Evolutionary conservation across 257 asterid species (phyloP).

Genomic region (Buddleja alternifolia): DNA sequence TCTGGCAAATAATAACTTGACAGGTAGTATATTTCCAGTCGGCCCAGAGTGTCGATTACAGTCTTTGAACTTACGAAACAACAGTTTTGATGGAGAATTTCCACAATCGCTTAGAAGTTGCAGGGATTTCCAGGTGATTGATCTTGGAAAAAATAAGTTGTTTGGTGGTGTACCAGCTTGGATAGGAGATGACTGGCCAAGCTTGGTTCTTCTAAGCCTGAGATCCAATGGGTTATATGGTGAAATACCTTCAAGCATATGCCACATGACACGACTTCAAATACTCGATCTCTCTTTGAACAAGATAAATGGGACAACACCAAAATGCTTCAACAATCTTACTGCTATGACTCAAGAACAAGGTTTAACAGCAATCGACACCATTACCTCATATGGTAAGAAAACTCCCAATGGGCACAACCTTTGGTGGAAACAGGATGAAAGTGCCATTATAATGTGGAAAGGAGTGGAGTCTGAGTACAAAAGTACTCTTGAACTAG

Average conservation of each 20-base stretch:
- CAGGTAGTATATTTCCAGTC: too few relatives aligned
- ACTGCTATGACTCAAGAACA: conserved; percentile 24
- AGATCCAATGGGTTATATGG: too few relatives aligned
- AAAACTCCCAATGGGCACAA: too few relatives aligned
- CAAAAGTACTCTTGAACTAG: conserved; percentile 21
- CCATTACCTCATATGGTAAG: too few relatives aligned
- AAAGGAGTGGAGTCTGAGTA: conserved; percentile 30
- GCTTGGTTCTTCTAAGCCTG: too few relatives aligned
- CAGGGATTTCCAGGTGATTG: conserved; percentile 17
- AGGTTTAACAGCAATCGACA: too few relatives aligned
- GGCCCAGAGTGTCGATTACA: not conserved
- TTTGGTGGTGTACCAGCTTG: conserved; percentile 36
- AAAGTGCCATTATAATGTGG: conserved; percentile 34
- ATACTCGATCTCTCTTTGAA: too few relatives aligned
- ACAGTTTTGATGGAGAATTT: conserved; percentile 33
- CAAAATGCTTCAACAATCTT: too few relatives aligned
- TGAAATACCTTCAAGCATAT: too few relatives aligned
- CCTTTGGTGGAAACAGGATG: not conserved
- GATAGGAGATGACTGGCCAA: too few relatives aligned
- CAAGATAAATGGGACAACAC: too few relatives aligned
- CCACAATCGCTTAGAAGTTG: conserved; percentile 30
- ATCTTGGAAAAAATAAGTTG: conserved; percentile 31
- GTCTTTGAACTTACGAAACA: conserved; percentile 32
- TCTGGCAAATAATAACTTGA: conserved; percentile 37
- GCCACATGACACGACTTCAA: too few relatives aligned